Evolutionary conservation across 1,139 yeast genomes (phyloP), one percentile per base, ranked within the genome.

Genomic region (Hemisphaericaspora lyxosophila): DNA sequence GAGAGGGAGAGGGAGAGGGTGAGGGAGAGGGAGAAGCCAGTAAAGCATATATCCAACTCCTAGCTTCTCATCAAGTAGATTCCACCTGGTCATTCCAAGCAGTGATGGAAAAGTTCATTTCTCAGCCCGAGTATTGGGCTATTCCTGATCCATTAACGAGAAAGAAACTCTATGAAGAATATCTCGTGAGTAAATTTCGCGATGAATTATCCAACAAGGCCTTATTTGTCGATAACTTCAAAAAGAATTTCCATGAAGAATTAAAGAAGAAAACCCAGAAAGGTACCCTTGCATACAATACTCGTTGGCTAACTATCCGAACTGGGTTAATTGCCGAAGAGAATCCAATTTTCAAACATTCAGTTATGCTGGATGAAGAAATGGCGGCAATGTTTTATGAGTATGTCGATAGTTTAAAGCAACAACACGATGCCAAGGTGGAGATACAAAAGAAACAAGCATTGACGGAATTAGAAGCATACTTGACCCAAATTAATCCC

Each of bases 61-160:
- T 89, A 14, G 57, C 63, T 26, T 76, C 73, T 1, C 59, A 70
- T 29, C 62, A 70, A 6, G 85, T 87, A 2, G 89, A 83, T 52
- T 73, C 85, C 0, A 75, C 86, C 0, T 85, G 92, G 90, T 73
- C 94, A 0, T 89, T 88, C 60, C 78, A 76, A 39, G 69, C 70
- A 40, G 85, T 83, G 0, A 80, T 89, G 67, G 63, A 76, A n/a
- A 70, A 67, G 20, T 67, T 82, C 41, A 71, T 85, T 13, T 60
- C 57, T 6, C 79, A 82, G 40, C 79, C 83, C 0, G 67, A 79
- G 13, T 90, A 87, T 54, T 87, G 95, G 94, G 62, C 71, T 1
- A 61, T 88, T 1, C 62, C 67, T 4, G 85, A 82, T 49, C 73
- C 96, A 0, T 51, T 82, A 7, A 67, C 69, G 43, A 73, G 94